Evolutionary conservation across 2,329 filamentous ascomycete species (phyloP), one percentile per base, ranked within the genome.

Genomic region (Paraphoma chrysanthemicola): DNA sequence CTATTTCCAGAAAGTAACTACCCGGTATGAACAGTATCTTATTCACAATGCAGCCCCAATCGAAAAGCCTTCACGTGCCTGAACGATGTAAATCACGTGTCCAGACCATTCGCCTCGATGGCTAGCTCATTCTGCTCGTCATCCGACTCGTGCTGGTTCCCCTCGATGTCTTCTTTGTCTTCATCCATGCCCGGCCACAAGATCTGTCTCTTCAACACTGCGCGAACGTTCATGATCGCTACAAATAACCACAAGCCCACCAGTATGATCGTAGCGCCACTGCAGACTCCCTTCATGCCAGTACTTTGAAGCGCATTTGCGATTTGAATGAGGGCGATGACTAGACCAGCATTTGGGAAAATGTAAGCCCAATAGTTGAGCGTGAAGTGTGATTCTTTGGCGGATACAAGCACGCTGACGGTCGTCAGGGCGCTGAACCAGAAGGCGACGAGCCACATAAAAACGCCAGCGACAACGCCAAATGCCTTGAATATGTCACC

Each of bases 311-410:
- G 75, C 0, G 75, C 79, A n/a, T 80, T 79, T 2, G 84, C 86
- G 45, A 88, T 77, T 8, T 83, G 78, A 33, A 58, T 88, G 82
- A 44, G 81, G 78, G 4, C 85, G 80, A 54, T 78, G 1, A 83
- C 85, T 53, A 89, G 83, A 0, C 87, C 87, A 1, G 83, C 85
- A 57, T 89, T 28, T 79, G 85, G 86, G 65, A 89, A 89, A 18
- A 89, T 82, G 70, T 88, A 87, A 8, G 84, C 85, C 86, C 86
- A 89, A 60, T 62, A 68, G 38, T 70, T 71, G 6, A 71, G 54
- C 18, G 67, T 70, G 12, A 71, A 71, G 47, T 67, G 64, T 55
- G 81, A 82, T 6, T 79, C 70, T 9, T 75, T 71, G 12, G 70
- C 64, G 38, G 76, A 71, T 28, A 74, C 33, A 55, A 80, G 33